Evolutionary conservation across 2,329 filamentous ascomycete species (phyloP), one percentile per base, ranked within the genome.

Genomic region (Calycina herbarum): DNA sequence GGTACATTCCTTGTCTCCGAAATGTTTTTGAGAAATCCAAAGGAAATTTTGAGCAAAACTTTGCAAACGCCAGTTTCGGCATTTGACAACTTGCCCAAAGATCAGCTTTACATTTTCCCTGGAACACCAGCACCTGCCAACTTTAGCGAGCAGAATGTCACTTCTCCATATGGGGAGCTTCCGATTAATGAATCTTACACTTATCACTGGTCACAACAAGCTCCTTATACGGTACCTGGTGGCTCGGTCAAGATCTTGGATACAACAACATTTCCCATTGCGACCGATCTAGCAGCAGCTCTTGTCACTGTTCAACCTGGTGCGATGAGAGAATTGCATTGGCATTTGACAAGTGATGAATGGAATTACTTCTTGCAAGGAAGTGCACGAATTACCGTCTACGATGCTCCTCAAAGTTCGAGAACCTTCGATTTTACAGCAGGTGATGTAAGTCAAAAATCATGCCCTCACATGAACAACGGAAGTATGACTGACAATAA

Each of bases 291-390:
- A 73, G 83, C 85, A 3, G 82, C 82, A 0, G 85, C 84, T 0
- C 78, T 88, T 1, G 83, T 88, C 10, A 85, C 82, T 1, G 77
- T 88, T 38, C 78, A 86, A 70, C 85, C 86, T 0, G 86, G 86
- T n/a, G 86, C 85, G 1, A 85, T 89, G 83, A 82, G 86, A 27
- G 86, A 89, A 72, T 77, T 89, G 56, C 86, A 89, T 77, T 89
- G 86, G 86, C 86, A 89, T 76, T 83, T 83, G 1, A 81, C 79
- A 0, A 82, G 79, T 8, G 85, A 88, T 73, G 86, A 88, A 74
- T 88, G 86, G 86, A 81, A 81, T 61, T 88, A 84, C 75, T 86
- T 88, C 77, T 76, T 88, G 7, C 74, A 80, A 63, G 86, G 86
- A 0, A 80, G 80, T 11, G 86, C 81, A 0, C 81, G 86, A 10